Conservation (phyloP, 1,139 yeast genomes). For the Pneumocystis murina region DNA sequence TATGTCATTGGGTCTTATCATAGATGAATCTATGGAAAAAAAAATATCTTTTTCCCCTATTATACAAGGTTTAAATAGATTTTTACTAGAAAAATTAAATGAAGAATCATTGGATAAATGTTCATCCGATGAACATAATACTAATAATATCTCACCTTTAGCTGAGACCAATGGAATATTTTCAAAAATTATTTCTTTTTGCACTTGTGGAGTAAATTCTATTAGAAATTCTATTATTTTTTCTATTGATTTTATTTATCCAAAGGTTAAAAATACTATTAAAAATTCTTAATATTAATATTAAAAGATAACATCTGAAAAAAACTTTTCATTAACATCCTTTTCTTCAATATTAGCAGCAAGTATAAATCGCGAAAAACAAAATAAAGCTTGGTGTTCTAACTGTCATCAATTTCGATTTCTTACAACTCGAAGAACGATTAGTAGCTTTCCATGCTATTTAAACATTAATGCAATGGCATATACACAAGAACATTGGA, state of each 20-base stretch:
- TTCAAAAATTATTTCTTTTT: conserved; percentile 25
- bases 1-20: conserved; percentile 27
- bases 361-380: conserved; percentile 11
- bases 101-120: conserved; percentile 27
- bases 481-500: conserved; percentile 17
- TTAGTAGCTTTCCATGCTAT: conserved; percentile 47
- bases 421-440: conserved; percentile 23
- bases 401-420: conserved; percentile 11
- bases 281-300: not conserved
- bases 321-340: conserved; percentile 4
- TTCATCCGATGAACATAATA: not conserved
- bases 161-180: conserved; percentile 28
- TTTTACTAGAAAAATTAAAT: conserved; percentile 37
- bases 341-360: conserved; percentile 11
- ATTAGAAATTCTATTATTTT: conserved; percentile 12
- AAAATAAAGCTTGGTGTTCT: conserved; percentile 10
- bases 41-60: conserved; percentile 22
- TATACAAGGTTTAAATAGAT: conserved; percentile 44
- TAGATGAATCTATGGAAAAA: conserved; percentile 34
- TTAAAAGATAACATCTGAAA: not conserved
- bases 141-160: not conserved
- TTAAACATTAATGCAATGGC: conserved; percentile 48
- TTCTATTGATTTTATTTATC: conserved; percentile 15
- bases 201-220: conserved; percentile 14
- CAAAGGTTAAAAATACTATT: conserved; percentile 8